Percentiles rank a stretch among this genome's conserved stretches.
phyloP scores from a whole-genome alignment of 1,284 basidiomycete genomes.

The Clitocybe nebularis region DNA sequence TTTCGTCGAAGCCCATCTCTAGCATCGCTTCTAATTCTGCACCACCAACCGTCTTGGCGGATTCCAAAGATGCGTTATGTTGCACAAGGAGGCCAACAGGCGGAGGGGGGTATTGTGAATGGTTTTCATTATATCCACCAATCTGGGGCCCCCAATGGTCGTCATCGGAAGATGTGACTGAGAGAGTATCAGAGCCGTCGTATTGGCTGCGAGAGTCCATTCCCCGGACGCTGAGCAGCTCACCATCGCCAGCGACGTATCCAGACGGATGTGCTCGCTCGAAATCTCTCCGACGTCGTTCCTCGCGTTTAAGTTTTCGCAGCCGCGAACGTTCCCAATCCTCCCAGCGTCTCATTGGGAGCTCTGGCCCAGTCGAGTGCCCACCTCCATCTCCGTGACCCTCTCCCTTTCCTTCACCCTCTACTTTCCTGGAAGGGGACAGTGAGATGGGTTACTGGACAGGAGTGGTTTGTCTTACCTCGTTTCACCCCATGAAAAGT shows the following conservation, averaged over 20 bases:
- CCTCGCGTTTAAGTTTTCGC: slow-evolving; percentile 88
- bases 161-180: slow-evolving; percentile 84
- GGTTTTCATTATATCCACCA: slow-evolving; percentile 86
- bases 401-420: slow-evolving; percentile 78
- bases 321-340: slow-evolving; percentile 98
- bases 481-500: slow-evolving; percentile 99
- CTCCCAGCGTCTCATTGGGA: slow-evolving; percentile 95
- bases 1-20: slow-evolving; percentile 82
- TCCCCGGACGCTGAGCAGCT: slow-evolving; percentile 49
- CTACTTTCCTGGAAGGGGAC: slow-evolving; percentile 86
- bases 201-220: slow-evolving; percentile 57
- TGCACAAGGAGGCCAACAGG: slow-evolving; percentile 64
- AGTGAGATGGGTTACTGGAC: too few relatives aligned
- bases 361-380: slow-evolving; percentile 53
- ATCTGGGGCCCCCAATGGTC: slow-evolving; percentile 91
- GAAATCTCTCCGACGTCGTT: slow-evolving; percentile 77
- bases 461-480: too few relatives aligned
- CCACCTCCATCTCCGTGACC: slow-evolving; percentile 71
- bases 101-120: slow-evolving; percentile 74
- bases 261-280: slow-evolving; percentile 70
- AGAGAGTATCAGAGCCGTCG: slow-evolving; percentile 72
- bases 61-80: slow-evolving; percentile 37
- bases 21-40: slow-evolving; percentile 87
- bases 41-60: slow-evolving; percentile 63
- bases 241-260: slow-evolving; percentile 60